Conservation (phyloP, 164 flowering plant species). For the Houttuynia cordata region DNA sequence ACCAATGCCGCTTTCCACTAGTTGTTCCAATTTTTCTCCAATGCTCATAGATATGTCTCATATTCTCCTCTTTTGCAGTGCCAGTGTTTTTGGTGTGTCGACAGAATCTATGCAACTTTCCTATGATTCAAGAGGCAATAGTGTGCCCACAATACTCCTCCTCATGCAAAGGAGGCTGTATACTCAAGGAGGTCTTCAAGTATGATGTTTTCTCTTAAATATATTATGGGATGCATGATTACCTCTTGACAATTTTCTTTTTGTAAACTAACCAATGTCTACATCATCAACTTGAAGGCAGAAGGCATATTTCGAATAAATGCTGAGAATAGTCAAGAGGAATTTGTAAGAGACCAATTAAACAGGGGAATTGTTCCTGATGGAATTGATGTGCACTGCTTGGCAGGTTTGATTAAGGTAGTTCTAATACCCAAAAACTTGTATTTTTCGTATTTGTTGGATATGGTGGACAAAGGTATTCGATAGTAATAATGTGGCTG, state of each 20-base stretch:
- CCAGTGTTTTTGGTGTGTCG: conserved; percentile 85
- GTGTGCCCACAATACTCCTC: conserved; percentile 87
- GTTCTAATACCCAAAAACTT: not conserved
- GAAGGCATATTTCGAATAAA: conserved; percentile 92
- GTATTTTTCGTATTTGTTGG: not conserved
- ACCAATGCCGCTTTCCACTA: too few relatives aligned
- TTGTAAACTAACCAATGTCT: not conserved
- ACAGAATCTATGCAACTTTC: conserved; percentile 96
- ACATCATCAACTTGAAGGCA: conserved; percentile 29
- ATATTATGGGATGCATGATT: not conserved
- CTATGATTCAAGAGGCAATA: conserved; percentile 77
- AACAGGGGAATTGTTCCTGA: conserved; percentile 71
- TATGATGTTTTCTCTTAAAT: conserved; percentile 7
- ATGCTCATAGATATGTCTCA: too few relatives aligned
- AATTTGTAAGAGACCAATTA: conserved; percentile 71
- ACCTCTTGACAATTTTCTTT: not conserved
- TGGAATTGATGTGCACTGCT: conserved; percentile 72
- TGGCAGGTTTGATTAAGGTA: conserved; percentile 96
- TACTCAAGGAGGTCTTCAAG: conserved; percentile 68
- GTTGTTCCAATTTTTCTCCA: too few relatives aligned
- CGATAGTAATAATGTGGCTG: not conserved
- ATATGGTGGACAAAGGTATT: not conserved
- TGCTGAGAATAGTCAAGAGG: conserved; percentile 77
- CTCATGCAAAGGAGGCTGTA: conserved; percentile 81
- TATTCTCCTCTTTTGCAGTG: conserved; percentile 30